phyloP scores from a whole-genome alignment of 2,329 filamentous ascomycete species.

The Alternaria postmessia region DNA sequence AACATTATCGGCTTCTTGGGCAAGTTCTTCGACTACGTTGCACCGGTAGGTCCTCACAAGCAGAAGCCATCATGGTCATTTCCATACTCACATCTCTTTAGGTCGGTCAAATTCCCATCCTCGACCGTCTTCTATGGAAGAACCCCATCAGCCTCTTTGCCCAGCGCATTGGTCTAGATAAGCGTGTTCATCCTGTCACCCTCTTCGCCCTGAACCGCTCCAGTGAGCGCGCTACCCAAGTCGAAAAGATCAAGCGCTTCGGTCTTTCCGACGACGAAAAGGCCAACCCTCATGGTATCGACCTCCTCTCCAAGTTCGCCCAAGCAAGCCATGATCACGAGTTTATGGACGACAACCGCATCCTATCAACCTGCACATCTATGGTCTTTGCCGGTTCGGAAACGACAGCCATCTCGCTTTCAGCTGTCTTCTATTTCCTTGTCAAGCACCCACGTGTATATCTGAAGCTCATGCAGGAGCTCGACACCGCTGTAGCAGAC shows the following conservation, averaged over 20 bases:
- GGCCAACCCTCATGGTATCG: constrained; percentile 54
- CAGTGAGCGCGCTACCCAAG: constrained; percentile 67
- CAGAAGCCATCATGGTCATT: neutral
- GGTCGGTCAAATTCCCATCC: constrained; percentile 77
- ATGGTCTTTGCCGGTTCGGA: constrained; percentile 79
- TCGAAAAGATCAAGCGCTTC: constrained; percentile 56
- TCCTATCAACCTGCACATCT: constrained; percentile 74
- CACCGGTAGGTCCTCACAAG: constrained; percentile 62
- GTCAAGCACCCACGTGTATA: constrained; percentile 69
- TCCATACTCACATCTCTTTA: constrained; percentile 38
- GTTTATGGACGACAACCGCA: constrained; percentile 74
- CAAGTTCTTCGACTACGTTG: constrained; percentile 74
- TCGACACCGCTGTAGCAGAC: constrained; percentile 65
- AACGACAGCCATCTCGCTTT: constrained; percentile 78
- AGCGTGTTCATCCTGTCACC: constrained; percentile 75
- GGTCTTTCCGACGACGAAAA: constrained; percentile 47
- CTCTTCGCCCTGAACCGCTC: constrained; percentile 74
- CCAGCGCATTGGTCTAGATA: constrained; percentile 71
- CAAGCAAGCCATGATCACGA: constrained; percentile 72
- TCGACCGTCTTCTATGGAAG: constrained; percentile 75
- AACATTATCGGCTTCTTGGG: constrained; percentile 73
- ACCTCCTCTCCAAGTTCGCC: constrained; percentile 76
- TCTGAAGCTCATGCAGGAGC: constrained; percentile 65
- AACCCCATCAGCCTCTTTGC: constrained; percentile 76
- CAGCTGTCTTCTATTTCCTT: constrained; percentile 76